A percentile compares a stretch with the other conserved stretches of the same genome.
phyloP scores from a whole-genome alignment of 2,329 filamentous ascomycete genomes.

The Monilinia polystroma region DNA sequence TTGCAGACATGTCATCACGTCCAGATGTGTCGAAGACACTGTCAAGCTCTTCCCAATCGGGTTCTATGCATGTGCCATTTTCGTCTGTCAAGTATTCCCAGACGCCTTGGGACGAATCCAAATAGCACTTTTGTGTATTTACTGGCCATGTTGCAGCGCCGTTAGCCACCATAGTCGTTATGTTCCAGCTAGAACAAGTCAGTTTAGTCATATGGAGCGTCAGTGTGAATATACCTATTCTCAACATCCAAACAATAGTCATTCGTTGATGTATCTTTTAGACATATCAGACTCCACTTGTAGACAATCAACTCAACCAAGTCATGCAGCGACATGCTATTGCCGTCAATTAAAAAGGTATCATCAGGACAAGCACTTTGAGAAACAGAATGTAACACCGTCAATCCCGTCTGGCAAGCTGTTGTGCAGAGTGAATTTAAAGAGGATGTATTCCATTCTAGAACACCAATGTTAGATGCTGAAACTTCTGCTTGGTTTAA shows the following conservation, averaged over 20 bases:
- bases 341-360: neutral
- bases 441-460: neutral
- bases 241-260: neutral
- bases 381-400: neutral
- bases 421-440: neutral
- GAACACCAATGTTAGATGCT: neutral
- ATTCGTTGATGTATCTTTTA: neutral
- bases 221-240: neutral
- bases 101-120: neutral
- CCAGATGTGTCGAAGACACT: neutral
- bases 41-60: neutral
- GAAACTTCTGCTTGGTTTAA: neutral
- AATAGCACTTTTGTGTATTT: neutral
- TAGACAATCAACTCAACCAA: neutral
- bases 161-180: neutral
- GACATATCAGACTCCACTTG: neutral
- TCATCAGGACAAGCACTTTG: neutral
- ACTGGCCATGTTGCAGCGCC: slow-evolving; percentile 1
- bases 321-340: neutral
- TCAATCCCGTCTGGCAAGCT: neutral
- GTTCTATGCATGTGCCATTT: neutral
- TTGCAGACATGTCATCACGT: neutral
- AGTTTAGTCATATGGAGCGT: neutral
- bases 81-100: neutral
- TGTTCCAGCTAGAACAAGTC: neutral